Base-by-base conservation (phyloP, 1,139 yeast genomes). In the Saccharomyces pastorianus region DNA sequence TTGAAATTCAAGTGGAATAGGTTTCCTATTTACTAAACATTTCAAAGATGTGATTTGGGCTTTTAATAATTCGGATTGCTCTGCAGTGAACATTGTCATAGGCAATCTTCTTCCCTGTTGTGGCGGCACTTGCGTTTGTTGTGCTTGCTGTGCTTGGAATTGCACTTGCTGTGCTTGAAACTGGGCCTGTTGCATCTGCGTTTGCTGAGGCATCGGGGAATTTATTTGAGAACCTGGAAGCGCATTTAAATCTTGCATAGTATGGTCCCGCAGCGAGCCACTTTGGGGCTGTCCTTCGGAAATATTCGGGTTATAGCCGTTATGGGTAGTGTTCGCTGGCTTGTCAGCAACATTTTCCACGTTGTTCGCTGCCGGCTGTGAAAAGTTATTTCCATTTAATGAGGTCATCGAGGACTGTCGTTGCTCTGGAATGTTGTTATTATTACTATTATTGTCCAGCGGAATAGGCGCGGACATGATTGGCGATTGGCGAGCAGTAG, bases 1-100 rank as follows among this genome's bases (percentile, higher is more conserved):
- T 47, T 77, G 76, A 47, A 82, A 73, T 51, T 81, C 84, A 46
- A 74, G 76, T 4, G 88, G 87, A 6, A 85, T 77, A 2, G 83
- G 82, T 51, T 81, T 78, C 51, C 78, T 77, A 57, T 81, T 83
- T 50, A 83, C 78, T 49, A 86, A 72, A 56, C 78, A 77, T 64
- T 83, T 84, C 63, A 85, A 78, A 0, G 90, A 86, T 51, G 84
- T 84, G 49, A 84, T 82, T 66, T 86, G 93, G 49, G 86, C 84
- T 66, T 83, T 85, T 52, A 85, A 73, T 46, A 84, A 70, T 58
- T 82, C 82, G 47, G 86, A 80, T 61, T 85, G 91, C 59, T 79
- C 81, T 28, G 61, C 51, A 28, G 64, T 56, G 47, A 56, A 58
- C 25, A 54, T 53, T 50, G 60, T 44, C 56, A 60, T 50, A 53